Percentiles rank a stretch among this genome's conserved stretches.
Conservation (phyloP, 2,329 filamentous ascomycete genomes). For the Fusarium sp. region DNA sequence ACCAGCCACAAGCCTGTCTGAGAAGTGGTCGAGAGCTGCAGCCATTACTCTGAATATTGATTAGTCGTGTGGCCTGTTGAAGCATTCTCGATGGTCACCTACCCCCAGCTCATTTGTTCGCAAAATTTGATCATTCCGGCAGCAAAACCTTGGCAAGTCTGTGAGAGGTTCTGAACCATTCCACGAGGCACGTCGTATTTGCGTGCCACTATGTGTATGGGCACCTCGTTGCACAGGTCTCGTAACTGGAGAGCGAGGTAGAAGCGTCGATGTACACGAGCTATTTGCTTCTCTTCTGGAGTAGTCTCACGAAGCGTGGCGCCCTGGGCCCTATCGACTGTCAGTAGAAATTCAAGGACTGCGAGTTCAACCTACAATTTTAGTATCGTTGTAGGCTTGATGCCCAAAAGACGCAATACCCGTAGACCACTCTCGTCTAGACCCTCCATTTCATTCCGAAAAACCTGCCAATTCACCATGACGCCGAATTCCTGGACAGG, state of each 20-base stretch:
- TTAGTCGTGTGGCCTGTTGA: constrained; percentile 28
- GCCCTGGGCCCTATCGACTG: constrained; percentile 72
- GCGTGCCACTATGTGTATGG: constrained; percentile 76
- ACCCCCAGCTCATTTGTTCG: constrained; percentile 82
- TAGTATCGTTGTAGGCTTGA: constrained; percentile 78
- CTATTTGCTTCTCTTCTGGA: constrained; percentile 70
- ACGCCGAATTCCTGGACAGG: constrained; percentile 73
- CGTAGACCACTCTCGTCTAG: constrained; percentile 81
- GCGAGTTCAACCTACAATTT: constrained; percentile 67
- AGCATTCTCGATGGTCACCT: constrained; percentile 42
- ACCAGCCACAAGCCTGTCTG: constrained; percentile 80
- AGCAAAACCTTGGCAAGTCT: constrained; percentile 84
- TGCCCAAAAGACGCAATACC: constrained; percentile 76
- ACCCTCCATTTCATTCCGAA: constrained; percentile 78
- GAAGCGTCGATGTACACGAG: constrained; percentile 78
- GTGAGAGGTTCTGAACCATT: constrained; percentile 78
- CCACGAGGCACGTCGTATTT: constrained; percentile 81
- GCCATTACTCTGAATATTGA: constrained; percentile 70
- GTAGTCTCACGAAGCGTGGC: constrained; percentile 75
- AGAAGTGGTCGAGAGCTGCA: constrained; percentile 81
- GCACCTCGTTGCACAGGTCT: constrained; percentile 83
- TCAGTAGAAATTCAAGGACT: constrained; percentile 29
- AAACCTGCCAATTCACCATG: constrained; percentile 79
- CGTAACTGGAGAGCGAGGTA: constrained; percentile 84
- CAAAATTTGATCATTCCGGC: constrained; percentile 87